phyloP scores from a whole-genome alignment of 495 filamentous ascomycete genomes.

The Lophium mytilinum region DNA sequence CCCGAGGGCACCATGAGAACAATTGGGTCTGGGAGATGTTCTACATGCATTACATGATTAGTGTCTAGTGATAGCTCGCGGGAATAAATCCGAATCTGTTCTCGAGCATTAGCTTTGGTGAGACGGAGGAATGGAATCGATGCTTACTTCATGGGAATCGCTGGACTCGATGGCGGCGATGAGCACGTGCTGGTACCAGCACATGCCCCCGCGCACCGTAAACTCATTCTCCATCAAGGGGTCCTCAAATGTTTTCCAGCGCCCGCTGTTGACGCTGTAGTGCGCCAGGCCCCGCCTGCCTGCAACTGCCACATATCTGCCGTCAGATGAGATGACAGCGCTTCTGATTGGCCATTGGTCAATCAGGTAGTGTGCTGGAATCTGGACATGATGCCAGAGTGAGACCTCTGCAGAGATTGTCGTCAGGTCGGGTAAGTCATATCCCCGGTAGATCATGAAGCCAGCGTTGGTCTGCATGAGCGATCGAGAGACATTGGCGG shows the following conservation, averaged over 20 bases:
- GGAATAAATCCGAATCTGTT: slow-evolving; percentile 77
- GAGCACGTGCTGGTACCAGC: slow-evolving; percentile 94
- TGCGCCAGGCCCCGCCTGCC: slow-evolving; percentile 89
- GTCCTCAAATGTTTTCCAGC: slow-evolving; percentile 92
- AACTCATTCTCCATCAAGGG: slow-evolving; percentile 78
- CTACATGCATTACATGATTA: slow-evolving; percentile 59
- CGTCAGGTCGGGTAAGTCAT: slow-evolving; percentile 80
- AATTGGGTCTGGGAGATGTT: slow-evolving; percentile 73
- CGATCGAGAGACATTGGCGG: slow-evolving; percentile 79
- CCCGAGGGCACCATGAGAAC: slow-evolving; percentile 81
- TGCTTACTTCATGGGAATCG: slow-evolving; percentile 63
- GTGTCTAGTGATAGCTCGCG: slow-evolving; percentile 74
- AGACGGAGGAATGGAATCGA: background rate
- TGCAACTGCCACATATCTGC: slow-evolving; percentile 88
- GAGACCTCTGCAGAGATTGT: slow-evolving; percentile 88
- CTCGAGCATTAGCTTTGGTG: background rate
- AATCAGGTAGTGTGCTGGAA: slow-evolving; percentile 74
- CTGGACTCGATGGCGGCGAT: slow-evolving; percentile 88
- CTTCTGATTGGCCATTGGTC: slow-evolving; percentile 89
- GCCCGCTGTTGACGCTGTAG: slow-evolving; percentile 87
- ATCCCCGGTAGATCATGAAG: slow-evolving; percentile 85
- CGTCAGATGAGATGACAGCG: slow-evolving; percentile 79
- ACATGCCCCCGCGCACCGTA: slow-evolving; percentile 90
- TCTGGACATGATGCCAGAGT: slow-evolving; percentile 84
- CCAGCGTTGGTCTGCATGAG: slow-evolving; percentile 80